These are phyloP conservation scores for Fraxinus floribunda DNA, from an alignment of 305 asterid genomes.

Conservation along the genomic window DNA sequence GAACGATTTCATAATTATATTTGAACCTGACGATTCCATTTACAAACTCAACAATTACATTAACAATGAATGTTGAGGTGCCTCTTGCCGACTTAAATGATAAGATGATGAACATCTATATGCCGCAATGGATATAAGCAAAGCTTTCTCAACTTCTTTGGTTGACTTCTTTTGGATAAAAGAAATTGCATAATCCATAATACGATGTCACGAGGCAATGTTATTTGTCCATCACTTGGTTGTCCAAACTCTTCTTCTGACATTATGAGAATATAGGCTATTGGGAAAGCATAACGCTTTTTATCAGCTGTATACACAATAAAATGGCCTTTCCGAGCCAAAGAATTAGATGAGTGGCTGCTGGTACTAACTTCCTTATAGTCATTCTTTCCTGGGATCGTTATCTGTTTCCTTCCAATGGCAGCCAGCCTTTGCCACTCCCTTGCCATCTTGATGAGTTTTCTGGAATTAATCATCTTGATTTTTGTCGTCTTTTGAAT, in stretches of 20 bases:
- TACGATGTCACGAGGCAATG: conserved; percentile 31
- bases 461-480: conserved; percentile 28
- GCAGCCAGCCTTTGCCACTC: conserved; percentile 25
- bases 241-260: conserved; percentile 43
- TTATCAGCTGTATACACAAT: conserved; percentile 31
- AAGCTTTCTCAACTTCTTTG: conserved; percentile 27
- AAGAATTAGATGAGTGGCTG: background rate
- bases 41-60: background rate
- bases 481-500: background rate
- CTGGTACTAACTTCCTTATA: background rate
- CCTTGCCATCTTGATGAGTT: conserved; percentile 36
- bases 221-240: conserved; percentile 34
- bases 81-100: background rate
- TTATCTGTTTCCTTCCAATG: background rate
- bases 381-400: background rate
- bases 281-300: conserved; percentile 27
- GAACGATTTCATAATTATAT: no score
- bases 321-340: conserved; percentile 39
- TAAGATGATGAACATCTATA: background rate
- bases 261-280: conserved; percentile 30
- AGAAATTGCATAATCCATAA: conserved; percentile 24
- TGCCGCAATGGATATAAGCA: background rate
- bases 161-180: conserved; percentile 23
- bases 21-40: no score
- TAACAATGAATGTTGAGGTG: background rate